phyloP scores from a whole-genome alignment of 768 basidiomycete genomes.

The Hypholoma sublateritium region DNA sequence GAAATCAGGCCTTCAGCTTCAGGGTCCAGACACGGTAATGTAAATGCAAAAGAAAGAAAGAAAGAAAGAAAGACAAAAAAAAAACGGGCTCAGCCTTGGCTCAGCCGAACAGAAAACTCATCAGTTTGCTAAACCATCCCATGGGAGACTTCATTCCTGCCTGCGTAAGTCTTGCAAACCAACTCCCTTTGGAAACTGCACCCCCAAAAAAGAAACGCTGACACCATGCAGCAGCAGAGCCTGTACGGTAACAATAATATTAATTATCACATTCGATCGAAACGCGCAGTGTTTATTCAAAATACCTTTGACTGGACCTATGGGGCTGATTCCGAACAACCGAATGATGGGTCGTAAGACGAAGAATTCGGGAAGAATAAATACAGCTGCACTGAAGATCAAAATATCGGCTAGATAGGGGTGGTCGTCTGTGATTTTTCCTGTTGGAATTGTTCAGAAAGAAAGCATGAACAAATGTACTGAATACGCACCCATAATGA shows the following conservation, averaged over 20 bases:
- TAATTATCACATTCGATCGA: neutral
- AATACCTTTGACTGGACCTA: conserved; percentile 32
- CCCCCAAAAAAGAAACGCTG: conserved; percentile 35
- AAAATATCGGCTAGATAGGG: conserved; percentile 26
- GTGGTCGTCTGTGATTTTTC: conserved; percentile 36
- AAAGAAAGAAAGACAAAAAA: too few relatives aligned
- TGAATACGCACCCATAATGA: conserved; percentile 20
- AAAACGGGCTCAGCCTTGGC: too few relatives aligned
- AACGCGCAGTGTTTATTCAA: neutral
- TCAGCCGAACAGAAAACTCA: neutral
- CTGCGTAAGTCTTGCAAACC: conserved; percentile 29
- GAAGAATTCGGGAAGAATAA: conserved; percentile 30
- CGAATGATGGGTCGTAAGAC: conserved; percentile 29
- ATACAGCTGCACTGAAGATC: conserved; percentile 19
- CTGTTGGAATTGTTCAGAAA: conserved; percentile 20
- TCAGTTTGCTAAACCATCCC: neutral
- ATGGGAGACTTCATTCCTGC: conserved; percentile 24
- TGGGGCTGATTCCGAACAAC: conserved; percentile 35
- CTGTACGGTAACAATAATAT: conserved; percentile 17
- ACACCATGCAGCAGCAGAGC: conserved; percentile 33
- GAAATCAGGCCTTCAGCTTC: too few relatives aligned
- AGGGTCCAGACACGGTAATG: too few relatives aligned
- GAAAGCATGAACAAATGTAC: neutral
- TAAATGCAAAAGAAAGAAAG: too few relatives aligned
- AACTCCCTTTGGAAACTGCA: conserved; percentile 29